Conservation (phyloP, 2,329 filamentous ascomycete species). For the Verticillium longisporum region DNA sequence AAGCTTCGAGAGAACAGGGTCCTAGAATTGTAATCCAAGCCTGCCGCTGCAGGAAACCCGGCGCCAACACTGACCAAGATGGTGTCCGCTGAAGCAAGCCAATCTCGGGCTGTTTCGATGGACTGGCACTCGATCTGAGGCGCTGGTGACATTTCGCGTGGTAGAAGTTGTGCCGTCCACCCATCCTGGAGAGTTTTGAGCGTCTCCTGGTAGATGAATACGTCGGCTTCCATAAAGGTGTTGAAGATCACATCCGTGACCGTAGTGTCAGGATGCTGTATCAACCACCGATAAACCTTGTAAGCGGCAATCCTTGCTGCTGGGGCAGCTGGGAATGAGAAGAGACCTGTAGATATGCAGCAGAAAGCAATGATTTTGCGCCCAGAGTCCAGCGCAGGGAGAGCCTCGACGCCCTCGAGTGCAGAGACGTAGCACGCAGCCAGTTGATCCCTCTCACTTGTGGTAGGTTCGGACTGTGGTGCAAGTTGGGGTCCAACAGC, state of each 20-base stretch:
- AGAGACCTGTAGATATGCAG: conserved; percentile 26
- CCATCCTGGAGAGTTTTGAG: not conserved
- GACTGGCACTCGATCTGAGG: conserved; percentile 4
- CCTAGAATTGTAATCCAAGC: conserved; percentile 23
- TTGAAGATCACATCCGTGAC: conserved; percentile 24
- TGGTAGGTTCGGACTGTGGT: conserved; percentile 13
- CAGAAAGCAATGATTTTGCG: conserved; percentile 23
- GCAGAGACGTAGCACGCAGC: conserved; percentile 21
- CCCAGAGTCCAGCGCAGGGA: conserved; percentile 13
- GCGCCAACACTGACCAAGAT: conserved; percentile 24
- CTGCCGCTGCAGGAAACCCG: conserved; percentile 24
- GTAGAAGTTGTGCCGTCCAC: not conserved
- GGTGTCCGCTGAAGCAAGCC: conserved; percentile 17
- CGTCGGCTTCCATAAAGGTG: conserved; percentile 20
- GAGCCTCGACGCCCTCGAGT: conserved; percentile 18
- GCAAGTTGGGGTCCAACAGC: conserved; percentile 24
- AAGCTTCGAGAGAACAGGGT: conserved; percentile 21
- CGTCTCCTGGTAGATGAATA: conserved; percentile 9
- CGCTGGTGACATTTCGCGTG: not conserved
- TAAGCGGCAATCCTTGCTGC: conserved; percentile 21
- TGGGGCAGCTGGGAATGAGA: conserved; percentile 20
- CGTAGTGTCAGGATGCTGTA: conserved; percentile 13
- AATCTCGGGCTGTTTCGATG: conserved; percentile 9
- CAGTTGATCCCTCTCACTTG: conserved; percentile 14
- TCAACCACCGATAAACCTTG: conserved; percentile 19